Evolutionary conservation across 352 stramenopile genomes (phyloP).

Genomic region (Phytophthora crassamura): DNA sequence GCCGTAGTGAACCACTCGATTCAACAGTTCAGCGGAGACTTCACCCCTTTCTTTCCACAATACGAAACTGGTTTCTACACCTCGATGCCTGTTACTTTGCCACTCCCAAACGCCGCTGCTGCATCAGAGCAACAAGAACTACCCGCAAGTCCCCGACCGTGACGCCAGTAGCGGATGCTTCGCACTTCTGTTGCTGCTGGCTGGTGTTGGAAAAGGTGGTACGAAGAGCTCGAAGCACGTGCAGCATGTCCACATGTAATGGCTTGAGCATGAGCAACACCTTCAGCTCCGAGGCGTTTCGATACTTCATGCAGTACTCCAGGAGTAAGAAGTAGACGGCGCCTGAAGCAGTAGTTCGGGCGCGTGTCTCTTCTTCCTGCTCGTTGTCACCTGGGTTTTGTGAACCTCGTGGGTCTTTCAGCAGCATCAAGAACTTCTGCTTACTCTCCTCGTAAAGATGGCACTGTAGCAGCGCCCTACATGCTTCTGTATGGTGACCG

Average conservation of each 20-base stretch:
- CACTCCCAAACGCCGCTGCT: slow-evolving; percentile 37
- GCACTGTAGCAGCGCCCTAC: slow-evolving; percentile 62
- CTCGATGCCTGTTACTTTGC: slow-evolving; percentile 16
- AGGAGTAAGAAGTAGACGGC: slow-evolving; percentile 75
- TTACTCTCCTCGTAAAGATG: slow-evolving; percentile 73
- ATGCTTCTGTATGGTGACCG: slow-evolving; percentile 60
- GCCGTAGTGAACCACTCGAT: too few species aligned
- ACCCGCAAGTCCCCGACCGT: slow-evolving; percentile 57
- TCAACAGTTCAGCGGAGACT: too few species aligned
- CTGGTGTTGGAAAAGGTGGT: slow-evolving; percentile 25
- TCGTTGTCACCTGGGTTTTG: slow-evolving; percentile 28
- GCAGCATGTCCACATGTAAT: slow-evolving; percentile 57
- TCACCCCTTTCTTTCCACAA: not conserved
- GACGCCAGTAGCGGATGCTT: slow-evolving; percentile 28
- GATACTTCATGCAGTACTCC: slow-evolving; percentile 64
- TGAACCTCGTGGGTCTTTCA: slow-evolving; percentile 23
- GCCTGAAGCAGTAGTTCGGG: slow-evolving; percentile 20
- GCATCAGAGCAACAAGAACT: slow-evolving; percentile 51
- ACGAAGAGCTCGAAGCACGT: slow-evolving; percentile 63
- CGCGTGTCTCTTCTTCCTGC: slow-evolving; percentile 13
- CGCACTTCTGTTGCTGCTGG: slow-evolving; percentile 6
- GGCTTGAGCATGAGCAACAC: slow-evolving; percentile 61
- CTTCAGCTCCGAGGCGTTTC: slow-evolving; percentile 53
- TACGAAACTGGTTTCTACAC: not conserved
- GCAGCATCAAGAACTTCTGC: slow-evolving; percentile 38